Conservation (phyloP, 306 rosid species). For the Vigna trinervia region DNA sequence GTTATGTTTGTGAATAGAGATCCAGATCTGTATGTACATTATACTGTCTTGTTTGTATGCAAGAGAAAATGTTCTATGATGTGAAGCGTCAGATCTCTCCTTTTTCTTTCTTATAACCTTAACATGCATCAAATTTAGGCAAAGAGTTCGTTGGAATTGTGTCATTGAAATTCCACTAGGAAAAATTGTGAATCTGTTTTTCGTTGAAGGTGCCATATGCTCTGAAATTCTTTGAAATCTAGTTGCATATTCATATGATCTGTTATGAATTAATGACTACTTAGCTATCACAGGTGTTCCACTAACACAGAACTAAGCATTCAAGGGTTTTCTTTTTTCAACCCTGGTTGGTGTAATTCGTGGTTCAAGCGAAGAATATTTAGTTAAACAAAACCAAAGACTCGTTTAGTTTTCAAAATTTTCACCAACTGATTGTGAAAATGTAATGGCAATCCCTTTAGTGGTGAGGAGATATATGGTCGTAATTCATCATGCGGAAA, state of each 20-base stretch:
- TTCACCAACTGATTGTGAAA: conserved; percentile 17
- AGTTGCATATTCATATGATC: conserved; percentile 2
- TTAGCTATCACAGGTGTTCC: not conserved
- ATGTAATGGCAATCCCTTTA: not conserved
- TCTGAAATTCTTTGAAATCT: not conserved
- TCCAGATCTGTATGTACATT: conserved; percentile 40
- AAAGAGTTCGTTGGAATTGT: conserved; percentile 27
- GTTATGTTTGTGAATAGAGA: not conserved
- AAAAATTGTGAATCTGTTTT: conserved; percentile 14
- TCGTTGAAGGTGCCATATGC: not conserved
- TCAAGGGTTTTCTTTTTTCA: conserved; percentile 24
- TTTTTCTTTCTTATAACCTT: not conserved
- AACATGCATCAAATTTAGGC: not conserved
- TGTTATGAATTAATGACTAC: conserved; percentile 11
- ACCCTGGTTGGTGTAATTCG: conserved; percentile 23
- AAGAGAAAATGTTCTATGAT: conserved; percentile 17
- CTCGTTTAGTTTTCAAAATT: not conserved
- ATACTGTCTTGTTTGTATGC: not conserved
- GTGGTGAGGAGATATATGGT: conserved; percentile 4
- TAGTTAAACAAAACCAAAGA: not conserved
- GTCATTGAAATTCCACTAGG: conserved; percentile 3
- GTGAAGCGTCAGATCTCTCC: conserved; percentile 19
- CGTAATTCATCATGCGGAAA: conserved; percentile 13
- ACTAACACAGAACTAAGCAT: not conserved
- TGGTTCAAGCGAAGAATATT: conserved; percentile 19